Evolutionary conservation across 2,329 filamentous ascomycete species (phyloP).

Genomic region (Coniochaeta sp.): DNA sequence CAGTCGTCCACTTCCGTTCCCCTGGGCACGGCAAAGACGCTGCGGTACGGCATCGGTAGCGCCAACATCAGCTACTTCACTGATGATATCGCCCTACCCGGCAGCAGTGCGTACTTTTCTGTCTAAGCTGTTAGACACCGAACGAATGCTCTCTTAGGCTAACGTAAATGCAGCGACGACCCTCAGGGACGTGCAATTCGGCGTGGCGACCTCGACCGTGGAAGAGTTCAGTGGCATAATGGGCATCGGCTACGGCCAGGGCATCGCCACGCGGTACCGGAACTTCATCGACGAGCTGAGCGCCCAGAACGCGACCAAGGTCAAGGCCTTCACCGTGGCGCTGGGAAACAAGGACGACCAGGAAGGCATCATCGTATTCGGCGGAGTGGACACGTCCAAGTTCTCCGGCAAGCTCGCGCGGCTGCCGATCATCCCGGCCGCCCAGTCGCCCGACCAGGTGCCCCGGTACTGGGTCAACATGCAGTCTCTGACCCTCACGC

Average conservation of each 20-base stretch:
- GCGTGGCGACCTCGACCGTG: conserved; percentile 44
- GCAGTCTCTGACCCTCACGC: conserved; percentile 32
- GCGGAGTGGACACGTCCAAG: conserved; percentile 58
- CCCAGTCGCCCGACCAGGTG: conserved; percentile 45
- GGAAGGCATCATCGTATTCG: conserved; percentile 59
- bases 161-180: conserved; percentile 22
- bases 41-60: conserved; percentile 43
- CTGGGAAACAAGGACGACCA: conserved; percentile 54
- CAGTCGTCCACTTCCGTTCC: conserved; percentile 30
- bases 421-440: conserved; percentile 51
- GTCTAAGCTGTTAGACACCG: background rate
- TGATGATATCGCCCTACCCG: background rate
- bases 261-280: conserved; percentile 36
- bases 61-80: conserved; percentile 30
- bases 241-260: conserved; percentile 62
- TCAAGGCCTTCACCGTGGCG: conserved; percentile 58
- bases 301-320: conserved; percentile 47
- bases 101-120: background rate
- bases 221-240: conserved; percentile 55
- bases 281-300: conserved; percentile 45
- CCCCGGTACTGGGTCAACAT: conserved; percentile 45
- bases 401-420: conserved; percentile 46
- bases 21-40: conserved; percentile 26
- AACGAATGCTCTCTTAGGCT: background rate
- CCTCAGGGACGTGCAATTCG: conserved; percentile 52